phyloP scores from a whole-genome alignment of 352 stramenopile genomes.

The Globisporangium solare region DNA sequence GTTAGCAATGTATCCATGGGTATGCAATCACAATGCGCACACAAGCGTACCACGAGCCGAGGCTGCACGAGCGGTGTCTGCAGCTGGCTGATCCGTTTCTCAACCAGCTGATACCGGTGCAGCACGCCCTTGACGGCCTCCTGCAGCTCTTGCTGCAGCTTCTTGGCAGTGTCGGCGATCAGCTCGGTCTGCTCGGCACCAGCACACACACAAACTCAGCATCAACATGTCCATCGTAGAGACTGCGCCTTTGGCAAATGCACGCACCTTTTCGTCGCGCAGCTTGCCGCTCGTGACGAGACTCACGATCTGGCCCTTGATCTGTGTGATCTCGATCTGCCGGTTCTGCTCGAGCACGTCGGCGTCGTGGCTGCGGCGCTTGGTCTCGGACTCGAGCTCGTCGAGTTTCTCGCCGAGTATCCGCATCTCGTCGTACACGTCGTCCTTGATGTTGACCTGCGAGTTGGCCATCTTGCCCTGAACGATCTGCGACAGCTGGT shows the following conservation, averaged over 20 bases:
- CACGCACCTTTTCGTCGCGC: slow-evolving; percentile 51
- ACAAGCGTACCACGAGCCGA: slow-evolving; percentile 36
- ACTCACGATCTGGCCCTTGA: slow-evolving; percentile 69
- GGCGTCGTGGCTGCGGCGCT: slow-evolving; percentile 61
- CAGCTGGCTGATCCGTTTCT: slow-evolving; percentile 57
- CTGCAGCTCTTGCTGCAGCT: slow-evolving; percentile 56
- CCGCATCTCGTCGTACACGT: slow-evolving; percentile 70
- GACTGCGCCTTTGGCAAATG: background rate
- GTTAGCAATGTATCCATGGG: background rate
- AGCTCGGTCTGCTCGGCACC: slow-evolving; percentile 29
- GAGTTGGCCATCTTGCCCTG: slow-evolving; percentile 57
- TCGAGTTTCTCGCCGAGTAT: slow-evolving; percentile 66
- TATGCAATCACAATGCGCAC: background rate
- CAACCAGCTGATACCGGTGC: slow-evolving; percentile 50
- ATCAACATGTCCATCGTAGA: background rate
- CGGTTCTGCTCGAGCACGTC: slow-evolving; percentile 76
- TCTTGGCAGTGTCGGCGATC: slow-evolving; percentile 49
- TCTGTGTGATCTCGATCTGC: slow-evolving; percentile 67
- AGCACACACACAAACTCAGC: slow-evolving; percentile 2
- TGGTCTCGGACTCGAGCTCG: slow-evolving; percentile 67
- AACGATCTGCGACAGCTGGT: slow-evolving; percentile 74
- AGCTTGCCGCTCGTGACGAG: slow-evolving; percentile 62
- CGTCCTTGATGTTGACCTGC: slow-evolving; percentile 50
- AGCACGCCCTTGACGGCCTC: slow-evolving; percentile 48
- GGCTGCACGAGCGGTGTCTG: slow-evolving; percentile 38